phyloP scores from a whole-genome alignment of 2,329 filamentous ascomycete genomes.

The Thelonectria discophora region DNA sequence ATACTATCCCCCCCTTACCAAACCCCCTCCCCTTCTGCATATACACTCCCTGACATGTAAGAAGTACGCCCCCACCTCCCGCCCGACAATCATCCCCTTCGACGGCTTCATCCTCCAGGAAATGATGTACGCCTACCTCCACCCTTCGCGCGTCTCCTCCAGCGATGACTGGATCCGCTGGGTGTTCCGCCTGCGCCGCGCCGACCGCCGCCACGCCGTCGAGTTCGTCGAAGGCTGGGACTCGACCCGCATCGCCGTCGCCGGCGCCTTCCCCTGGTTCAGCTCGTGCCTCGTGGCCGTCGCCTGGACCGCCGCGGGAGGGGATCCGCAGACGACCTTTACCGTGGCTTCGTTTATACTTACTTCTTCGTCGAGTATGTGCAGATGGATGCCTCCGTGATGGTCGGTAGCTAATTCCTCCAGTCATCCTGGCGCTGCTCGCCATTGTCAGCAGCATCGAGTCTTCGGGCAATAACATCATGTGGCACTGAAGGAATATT shows the following conservation, averaged over 20 bases:
- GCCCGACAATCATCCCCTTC: slow-evolving; percentile 12
- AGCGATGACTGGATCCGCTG: slow-evolving; percentile 9
- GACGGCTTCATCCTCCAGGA: slow-evolving; percentile 20
- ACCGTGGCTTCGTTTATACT: slow-evolving; percentile 13
- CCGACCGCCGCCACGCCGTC: slow-evolving; percentile 4
- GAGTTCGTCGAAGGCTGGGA: slow-evolving; percentile 18
- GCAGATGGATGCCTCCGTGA: neutral
- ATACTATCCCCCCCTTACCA: no score
- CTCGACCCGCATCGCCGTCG: slow-evolving; percentile 5
- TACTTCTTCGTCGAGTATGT: slow-evolving; percentile 6
- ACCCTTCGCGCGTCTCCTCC: neutral
- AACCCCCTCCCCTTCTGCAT: no score
- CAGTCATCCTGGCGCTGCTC: neutral
- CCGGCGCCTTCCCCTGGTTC: neutral
- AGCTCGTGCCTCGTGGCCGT: slow-evolving; percentile 9
- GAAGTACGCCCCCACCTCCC: slow-evolving; percentile 5
- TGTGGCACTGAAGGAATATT: neutral
- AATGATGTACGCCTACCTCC: slow-evolving; percentile 18
- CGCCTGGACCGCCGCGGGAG: slow-evolving; percentile 3
- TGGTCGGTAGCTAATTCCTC: neutral
- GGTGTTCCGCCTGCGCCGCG: slow-evolving; percentile 10
- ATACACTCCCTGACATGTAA: neutral
- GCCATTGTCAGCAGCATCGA: neutral
- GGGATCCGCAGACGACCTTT: slow-evolving; percentile 8
- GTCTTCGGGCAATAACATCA: neutral